These are phyloP conservation scores for Prunus yedoensis DNA, from an alignment of 331 rosid species.

Conservation along the genomic window DNA sequence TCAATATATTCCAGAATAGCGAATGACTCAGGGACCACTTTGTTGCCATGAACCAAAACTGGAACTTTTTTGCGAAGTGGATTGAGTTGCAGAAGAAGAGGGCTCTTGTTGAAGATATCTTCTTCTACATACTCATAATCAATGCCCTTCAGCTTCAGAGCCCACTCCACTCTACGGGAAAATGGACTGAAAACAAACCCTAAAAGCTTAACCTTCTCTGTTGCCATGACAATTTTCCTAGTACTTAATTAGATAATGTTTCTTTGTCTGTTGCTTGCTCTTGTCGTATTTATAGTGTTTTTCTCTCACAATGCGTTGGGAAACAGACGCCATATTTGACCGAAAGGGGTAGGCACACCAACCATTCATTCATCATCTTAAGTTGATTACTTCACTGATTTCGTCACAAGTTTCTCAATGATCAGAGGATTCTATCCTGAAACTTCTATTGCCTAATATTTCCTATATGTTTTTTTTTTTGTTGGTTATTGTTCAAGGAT, in stretches of 20 bases:
- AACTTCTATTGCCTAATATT: too few species aligned
- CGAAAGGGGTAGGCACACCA: too few species aligned
- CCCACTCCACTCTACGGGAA: conserved; percentile 18
- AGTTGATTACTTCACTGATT: too few species aligned
- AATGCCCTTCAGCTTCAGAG: conserved; percentile 19
- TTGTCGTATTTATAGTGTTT: too few species aligned
- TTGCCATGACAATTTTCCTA: neutral
- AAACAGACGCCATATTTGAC: neutral
- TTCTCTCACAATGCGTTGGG: neutral
- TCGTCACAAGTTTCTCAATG: too few species aligned
- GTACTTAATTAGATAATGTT: too few species aligned
- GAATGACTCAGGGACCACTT: conserved; percentile 6
- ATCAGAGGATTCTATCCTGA: too few species aligned
- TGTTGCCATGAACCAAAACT: conserved; percentile 1
- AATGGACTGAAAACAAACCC: conserved; percentile 15
- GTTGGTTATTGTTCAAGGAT: too few species aligned
- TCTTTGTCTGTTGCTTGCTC: neutral
- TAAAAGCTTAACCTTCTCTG: conserved; percentile 9
- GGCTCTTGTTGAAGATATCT: conserved; percentile 17
- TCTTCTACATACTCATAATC: conserved; percentile 17
- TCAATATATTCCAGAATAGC: conserved; percentile 11
- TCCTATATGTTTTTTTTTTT: too few species aligned
- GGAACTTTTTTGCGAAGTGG: conserved; percentile 16
- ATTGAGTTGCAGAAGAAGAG: conserved; percentile 22
- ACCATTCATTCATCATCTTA: too few species aligned